Percentiles rank a stretch among this genome's conserved stretches.
These are phyloP conservation scores for Meredithiella fracta DNA, from an alignment of 2,329 filamentous ascomycete genomes.

Conservation along the genomic window DNA sequence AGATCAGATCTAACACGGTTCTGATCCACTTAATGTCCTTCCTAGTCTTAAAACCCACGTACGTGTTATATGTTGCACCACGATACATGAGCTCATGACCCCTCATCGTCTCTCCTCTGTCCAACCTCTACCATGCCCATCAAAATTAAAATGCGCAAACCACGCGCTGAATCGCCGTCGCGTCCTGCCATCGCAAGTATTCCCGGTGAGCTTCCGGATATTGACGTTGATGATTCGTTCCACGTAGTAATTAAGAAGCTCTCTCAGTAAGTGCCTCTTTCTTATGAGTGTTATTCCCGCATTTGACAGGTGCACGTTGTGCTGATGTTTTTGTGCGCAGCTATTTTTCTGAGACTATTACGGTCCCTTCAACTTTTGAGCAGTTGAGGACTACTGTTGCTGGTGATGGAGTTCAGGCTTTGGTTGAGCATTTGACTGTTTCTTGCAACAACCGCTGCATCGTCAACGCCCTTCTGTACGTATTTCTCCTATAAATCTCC, in stretches of 20 bases:
- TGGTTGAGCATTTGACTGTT: slow-evolving; percentile 48
- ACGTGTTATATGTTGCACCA: too few relatives aligned
- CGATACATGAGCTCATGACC: too few relatives aligned
- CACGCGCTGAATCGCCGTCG: slow-evolving; percentile 5
- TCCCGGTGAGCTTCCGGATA: slow-evolving; percentile 19
- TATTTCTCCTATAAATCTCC: too few relatives aligned
- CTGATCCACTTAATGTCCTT: too few relatives aligned
- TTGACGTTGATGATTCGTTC: slow-evolving; percentile 21
- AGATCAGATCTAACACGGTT: too few relatives aligned
- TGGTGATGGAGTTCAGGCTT: slow-evolving; percentile 36
- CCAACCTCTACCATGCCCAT: slow-evolving; percentile 9
- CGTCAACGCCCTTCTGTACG: slow-evolving; percentile 57
- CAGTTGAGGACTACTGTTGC: slow-evolving; percentile 52
- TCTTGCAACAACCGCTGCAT: slow-evolving; percentile 52
- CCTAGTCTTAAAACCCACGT: too few relatives aligned
- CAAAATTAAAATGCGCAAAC: slow-evolving; percentile 14
- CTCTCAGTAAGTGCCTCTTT: slow-evolving; percentile 32
- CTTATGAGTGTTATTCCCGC: neutral
- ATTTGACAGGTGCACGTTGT: neutral
- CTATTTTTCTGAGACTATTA: slow-evolving; percentile 46
- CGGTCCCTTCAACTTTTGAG: slow-evolving; percentile 53
- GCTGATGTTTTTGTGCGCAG: slow-evolving; percentile 23
- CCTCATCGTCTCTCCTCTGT: too few relatives aligned
- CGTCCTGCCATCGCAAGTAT: slow-evolving; percentile 9
- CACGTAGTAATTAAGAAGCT: slow-evolving; percentile 46